Conservation (phyloP, 768 basidiomycete species). For the Tremella mesenterica region DNA sequence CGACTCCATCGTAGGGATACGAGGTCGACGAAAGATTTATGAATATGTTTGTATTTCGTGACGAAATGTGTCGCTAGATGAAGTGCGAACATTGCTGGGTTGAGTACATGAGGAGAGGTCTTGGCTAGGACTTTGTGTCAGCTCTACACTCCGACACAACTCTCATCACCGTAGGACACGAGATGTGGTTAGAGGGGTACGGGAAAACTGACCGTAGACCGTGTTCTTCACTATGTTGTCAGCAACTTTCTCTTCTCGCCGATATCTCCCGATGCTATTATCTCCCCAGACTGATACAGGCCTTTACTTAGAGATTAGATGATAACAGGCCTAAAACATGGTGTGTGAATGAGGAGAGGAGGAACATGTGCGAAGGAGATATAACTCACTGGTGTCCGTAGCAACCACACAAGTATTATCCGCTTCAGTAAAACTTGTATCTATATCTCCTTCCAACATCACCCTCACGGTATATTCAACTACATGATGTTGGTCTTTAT, state of each 20-base stretch:
- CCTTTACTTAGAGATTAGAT: no score
- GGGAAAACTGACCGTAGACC: constrained; percentile 32
- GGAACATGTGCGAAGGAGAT: neutral
- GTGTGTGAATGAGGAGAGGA: no score
- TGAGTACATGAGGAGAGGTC: constrained; percentile 73
- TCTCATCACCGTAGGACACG: no score
- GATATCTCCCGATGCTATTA: neutral
- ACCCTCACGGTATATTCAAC: constrained; percentile 42
- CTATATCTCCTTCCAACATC: constrained; percentile 74
- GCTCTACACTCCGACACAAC: neutral
- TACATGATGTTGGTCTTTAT: constrained; percentile 33
- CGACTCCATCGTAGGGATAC: constrained; percentile 79
- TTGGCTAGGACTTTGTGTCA: constrained; percentile 58
- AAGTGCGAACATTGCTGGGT: constrained; percentile 74
- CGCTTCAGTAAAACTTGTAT: constrained; percentile 64
- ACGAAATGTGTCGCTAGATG: constrained; percentile 78
- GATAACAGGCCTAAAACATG: no score
- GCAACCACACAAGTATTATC: constrained; percentile 76
- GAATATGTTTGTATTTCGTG: constrained; percentile 66
- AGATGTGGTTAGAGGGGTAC: constrained; percentile 49
- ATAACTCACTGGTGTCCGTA: constrained; percentile 72
- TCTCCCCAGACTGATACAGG: no score
- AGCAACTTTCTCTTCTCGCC: no score
- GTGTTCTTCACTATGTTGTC: constrained; percentile 46
- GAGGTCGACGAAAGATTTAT: constrained; percentile 59